Percentiles rank a stretch among this genome's conserved stretches.
phyloP scores from a whole-genome alignment of 352 stramenopile genomes.

The Thraustochytrium striatum region DNA sequence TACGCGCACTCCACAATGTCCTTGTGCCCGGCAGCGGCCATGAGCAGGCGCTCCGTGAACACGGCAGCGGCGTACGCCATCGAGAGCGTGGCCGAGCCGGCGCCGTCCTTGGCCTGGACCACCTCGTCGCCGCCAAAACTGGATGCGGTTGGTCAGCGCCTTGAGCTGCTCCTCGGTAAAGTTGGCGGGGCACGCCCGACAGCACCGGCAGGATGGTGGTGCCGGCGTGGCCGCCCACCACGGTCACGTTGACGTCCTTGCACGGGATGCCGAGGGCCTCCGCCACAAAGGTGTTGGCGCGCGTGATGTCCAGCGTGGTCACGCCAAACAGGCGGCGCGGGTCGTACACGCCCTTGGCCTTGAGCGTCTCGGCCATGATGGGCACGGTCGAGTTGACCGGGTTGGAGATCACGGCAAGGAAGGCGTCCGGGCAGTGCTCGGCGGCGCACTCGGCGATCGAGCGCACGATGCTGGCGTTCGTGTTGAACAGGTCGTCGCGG shows the following conservation, averaged over 20 bases:
- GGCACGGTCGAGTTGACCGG: conserved; percentile 99
- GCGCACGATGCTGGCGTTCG: conserved; percentile 92
- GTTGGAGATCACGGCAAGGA: conserved; percentile 97
- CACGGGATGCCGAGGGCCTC: conserved; percentile 67
- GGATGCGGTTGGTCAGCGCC: conserved; percentile 91
- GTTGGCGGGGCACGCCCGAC: conserved; percentile 76
- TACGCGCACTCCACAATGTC: conserved; percentile 94
- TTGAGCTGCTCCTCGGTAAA: conserved; percentile 88
- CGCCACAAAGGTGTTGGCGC: conserved; percentile 92
- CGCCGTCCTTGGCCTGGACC: conserved; percentile 93
- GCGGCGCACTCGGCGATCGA: conserved; percentile 86
- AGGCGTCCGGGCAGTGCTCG: conserved; percentile 90
- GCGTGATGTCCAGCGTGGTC: conserved; percentile 95
- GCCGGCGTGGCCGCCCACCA: conserved; percentile 97
- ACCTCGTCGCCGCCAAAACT: conserved; percentile 93
- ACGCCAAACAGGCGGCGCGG: conserved; percentile 93
- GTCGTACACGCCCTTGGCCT: conserved; percentile 72
- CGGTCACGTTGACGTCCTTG: conserved; percentile 78
- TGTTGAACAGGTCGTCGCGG: conserved; percentile 91
- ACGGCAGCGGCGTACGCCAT: conserved; percentile 97
- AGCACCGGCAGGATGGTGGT: conserved; percentile 98
- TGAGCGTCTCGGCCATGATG: conserved; percentile 97
- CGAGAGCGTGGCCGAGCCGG: conserved; percentile 94
- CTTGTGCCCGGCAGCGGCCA: conserved; percentile 88
- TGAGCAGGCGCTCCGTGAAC: conserved; percentile 86